Conservation (phyloP, 805 yeast species). For the Yamadazyma akitaensis region DNA sequence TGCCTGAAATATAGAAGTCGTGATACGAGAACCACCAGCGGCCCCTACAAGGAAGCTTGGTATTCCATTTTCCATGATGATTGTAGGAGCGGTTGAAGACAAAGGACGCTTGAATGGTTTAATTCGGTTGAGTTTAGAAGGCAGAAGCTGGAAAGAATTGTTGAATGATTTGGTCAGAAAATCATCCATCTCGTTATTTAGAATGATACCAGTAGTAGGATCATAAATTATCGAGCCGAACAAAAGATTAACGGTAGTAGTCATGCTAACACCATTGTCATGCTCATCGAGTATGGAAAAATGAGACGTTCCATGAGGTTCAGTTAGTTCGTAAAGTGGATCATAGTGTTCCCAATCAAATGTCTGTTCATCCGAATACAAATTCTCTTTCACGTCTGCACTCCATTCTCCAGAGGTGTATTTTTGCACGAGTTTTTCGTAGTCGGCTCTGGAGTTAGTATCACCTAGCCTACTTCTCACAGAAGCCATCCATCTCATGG, state of each 20-base stretch:
- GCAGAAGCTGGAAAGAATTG: conserved; percentile 78
- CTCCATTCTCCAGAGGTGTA: conserved; percentile 60
- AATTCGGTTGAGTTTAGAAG: conserved; percentile 77
- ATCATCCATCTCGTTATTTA: conserved; percentile 95
- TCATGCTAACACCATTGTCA: conserved; percentile 79
- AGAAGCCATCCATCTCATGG: conserved; percentile 92
- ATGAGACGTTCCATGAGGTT: conserved; percentile 91
- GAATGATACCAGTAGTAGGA: conserved; percentile 71
- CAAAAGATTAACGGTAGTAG: conserved; percentile 80
- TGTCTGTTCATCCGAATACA: conserved; percentile 57
- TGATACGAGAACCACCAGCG: conserved; percentile 89
- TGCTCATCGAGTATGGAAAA: conserved; percentile 71
- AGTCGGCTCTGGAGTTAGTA: conserved; percentile 12
- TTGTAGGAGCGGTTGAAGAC: conserved; percentile 77
- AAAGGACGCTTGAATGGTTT: conserved; percentile 78
- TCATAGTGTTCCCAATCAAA: conserved; percentile 67
- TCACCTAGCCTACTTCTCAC: conserved; percentile 88
- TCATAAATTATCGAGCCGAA: conserved; percentile 87
- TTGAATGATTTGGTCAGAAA: conserved; percentile 67
- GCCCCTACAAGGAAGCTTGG: conserved; percentile 81
- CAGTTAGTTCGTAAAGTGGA: conserved; percentile 72
- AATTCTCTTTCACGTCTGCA: conserved; percentile 36
- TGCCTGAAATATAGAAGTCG: conserved; percentile 80
- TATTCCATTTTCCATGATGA: conserved; percentile 43
- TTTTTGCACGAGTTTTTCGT: conserved; percentile 29